Evolutionary conservation across 805 yeast genomes (phyloP).

Genomic region (Candida pseudoglaebosa): DNA sequence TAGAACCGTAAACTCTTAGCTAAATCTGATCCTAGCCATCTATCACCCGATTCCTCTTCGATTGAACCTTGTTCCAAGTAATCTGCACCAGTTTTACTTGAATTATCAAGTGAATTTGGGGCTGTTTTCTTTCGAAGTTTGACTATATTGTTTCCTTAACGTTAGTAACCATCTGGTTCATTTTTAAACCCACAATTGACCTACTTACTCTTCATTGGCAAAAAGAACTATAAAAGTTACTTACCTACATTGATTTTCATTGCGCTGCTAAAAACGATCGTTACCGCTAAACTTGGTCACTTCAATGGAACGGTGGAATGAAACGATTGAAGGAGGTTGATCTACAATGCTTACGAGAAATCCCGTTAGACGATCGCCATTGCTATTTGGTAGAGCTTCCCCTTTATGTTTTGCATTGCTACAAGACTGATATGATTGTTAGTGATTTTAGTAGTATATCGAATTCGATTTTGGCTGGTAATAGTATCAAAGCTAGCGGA

Average conservation of each 20-base stretch:
- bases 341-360: not conserved
- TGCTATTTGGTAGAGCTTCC: slow-evolving; percentile 1
- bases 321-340: slow-evolving; percentile 1
- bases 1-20: slow-evolving; percentile 63
- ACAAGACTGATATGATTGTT: not conserved
- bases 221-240: too few relatives aligned
- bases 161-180: not conserved
- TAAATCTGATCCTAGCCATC: slow-evolving; percentile 66
- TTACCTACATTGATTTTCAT: too few relatives aligned
- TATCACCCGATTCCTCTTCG: slow-evolving; percentile 71
- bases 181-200: not conserved
- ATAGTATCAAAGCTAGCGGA: slow-evolving; percentile 4
- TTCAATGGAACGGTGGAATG: slow-evolving; percentile 4
- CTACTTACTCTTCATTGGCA: slow-evolving; percentile 5
- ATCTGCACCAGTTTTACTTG: slow-evolving; percentile 48
- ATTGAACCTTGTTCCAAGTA: slow-evolving; percentile 52
- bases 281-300: too few relatives aligned
- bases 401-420: not conserved
- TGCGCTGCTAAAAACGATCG: too few relatives aligned
- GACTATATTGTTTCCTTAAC: not conserved
- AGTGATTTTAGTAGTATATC: slow-evolving; percentile 3
- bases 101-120: not conserved
- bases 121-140: not conserved
- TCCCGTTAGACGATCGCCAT: not conserved
- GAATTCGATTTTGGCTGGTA: slow-evolving; percentile 3